These are phyloP conservation scores for Cladosporium sp. DNA, from an alignment of 2,329 filamentous ascomycete species.

Conservation along the genomic window DNA sequence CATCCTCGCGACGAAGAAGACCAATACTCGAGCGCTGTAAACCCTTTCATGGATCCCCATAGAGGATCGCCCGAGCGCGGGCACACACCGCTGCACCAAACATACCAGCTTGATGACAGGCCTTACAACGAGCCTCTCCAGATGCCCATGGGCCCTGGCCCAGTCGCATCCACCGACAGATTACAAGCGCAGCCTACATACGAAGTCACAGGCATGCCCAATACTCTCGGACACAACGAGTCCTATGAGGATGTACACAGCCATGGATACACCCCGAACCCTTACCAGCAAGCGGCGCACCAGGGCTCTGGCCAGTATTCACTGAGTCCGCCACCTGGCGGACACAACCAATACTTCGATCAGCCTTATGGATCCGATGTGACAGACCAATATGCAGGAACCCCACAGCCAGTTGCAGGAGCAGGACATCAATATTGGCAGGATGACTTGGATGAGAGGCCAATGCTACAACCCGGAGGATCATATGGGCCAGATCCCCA, in stretches of 20 bases:
- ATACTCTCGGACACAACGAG: slow-evolving; percentile 60
- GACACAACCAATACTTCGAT: slow-evolving; percentile 83
- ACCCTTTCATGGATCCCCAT: slow-evolving; percentile 50
- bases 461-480: slow-evolving; percentile 67
- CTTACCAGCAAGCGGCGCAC: slow-evolving; percentile 39
- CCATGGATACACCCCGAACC: slow-evolving; percentile 42
- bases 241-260: slow-evolving; percentile 51
- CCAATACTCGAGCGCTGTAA: slow-evolving; percentile 22
- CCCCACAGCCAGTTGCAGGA: slow-evolving; percentile 16
- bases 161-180: slow-evolving; percentile 65
- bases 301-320: slow-evolving; percentile 51
- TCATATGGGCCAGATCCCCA: slow-evolving; percentile 59
- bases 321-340: slow-evolving; percentile 73
- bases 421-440: slow-evolving; percentile 54
- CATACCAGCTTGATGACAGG: slow-evolving; percentile 79
- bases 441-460: slow-evolving; percentile 64
- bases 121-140: slow-evolving; percentile 64
- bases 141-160: slow-evolving; percentile 59
- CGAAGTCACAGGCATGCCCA: slow-evolving; percentile 64
- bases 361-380: slow-evolving; percentile 72
- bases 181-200: slow-evolving; percentile 81
- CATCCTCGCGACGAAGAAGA: slow-evolving; percentile 23
- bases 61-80: slow-evolving; percentile 53
- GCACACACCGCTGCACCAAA: slow-evolving; percentile 71
- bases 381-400: slow-evolving; percentile 44